A percentile compares a stretch with the other conserved stretches of the same genome.
These are phyloP conservation scores for Neofusicoccum umdonicola DNA, from an alignment of 2,329 filamentous ascomycete species.

Conservation along the genomic window DNA sequence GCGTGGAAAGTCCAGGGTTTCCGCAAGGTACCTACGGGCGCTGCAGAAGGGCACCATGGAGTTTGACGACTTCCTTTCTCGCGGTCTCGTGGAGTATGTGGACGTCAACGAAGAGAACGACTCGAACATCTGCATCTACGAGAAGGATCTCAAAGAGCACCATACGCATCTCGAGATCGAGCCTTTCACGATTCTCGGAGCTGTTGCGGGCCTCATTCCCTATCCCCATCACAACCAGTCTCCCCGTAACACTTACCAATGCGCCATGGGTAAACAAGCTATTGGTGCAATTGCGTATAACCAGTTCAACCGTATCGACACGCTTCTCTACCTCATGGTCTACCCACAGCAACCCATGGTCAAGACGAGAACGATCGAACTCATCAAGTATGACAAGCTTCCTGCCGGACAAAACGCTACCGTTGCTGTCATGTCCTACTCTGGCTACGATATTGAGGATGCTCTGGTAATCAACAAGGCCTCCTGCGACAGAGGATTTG, in stretches of 20 bases:
- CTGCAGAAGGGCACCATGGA: slow-evolving; percentile 79
- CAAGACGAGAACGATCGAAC: slow-evolving; percentile 92
- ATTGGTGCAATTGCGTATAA: slow-evolving; percentile 98
- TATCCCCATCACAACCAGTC: slow-evolving; percentile 99
- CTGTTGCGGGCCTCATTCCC: slow-evolving; percentile 92
- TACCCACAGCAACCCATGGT: slow-evolving; percentile 98
- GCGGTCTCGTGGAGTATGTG: slow-evolving; percentile 90
- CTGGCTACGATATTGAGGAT: slow-evolving; percentile 98
- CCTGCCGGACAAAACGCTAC: slow-evolving; percentile 96
- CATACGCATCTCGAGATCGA: slow-evolving; percentile 97
- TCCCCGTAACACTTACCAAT: slow-evolving; percentile 97
- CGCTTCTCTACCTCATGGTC: slow-evolving; percentile 91
- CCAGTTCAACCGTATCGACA: slow-evolving; percentile 95
- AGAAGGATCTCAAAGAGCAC: slow-evolving; percentile 74
- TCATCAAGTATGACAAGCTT: slow-evolving; percentile 95
- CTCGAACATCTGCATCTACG: slow-evolving; percentile 85
- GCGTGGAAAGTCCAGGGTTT: slow-evolving; percentile 78
- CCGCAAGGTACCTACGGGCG: slow-evolving; percentile 71
- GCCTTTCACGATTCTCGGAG: slow-evolving; percentile 93
- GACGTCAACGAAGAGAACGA: slow-evolving; percentile 99
- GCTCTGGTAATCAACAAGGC: slow-evolving; percentile 95
- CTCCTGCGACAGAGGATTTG: slow-evolving; percentile 90
- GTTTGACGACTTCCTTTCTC: slow-evolving; percentile 90
- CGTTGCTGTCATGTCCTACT: slow-evolving; percentile 99
- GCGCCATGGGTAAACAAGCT: slow-evolving; percentile 99